Percentiles rank a stretch among this genome's conserved stretches.
Evolutionary conservation across 495 filamentous ascomycete species (phyloP).

Genomic region (Aspergillus kassunensis): DNA sequence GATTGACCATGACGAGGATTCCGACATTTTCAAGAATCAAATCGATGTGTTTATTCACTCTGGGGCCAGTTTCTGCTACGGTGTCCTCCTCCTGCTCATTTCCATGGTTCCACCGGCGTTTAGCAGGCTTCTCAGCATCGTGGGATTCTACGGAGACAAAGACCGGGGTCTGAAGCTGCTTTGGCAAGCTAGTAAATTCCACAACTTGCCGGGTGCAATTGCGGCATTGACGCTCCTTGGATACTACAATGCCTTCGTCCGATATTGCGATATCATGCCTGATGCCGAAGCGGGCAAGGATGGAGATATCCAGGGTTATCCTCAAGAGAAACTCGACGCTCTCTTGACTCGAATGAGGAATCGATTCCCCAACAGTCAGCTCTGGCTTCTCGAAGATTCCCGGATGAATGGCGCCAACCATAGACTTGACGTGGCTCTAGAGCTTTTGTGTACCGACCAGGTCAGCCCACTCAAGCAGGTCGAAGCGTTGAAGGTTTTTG

Average conservation of each 20-base stretch:
- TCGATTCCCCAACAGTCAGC: slow-evolving; percentile 73
- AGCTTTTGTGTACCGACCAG: slow-evolving; percentile 52
- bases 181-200: slow-evolving; percentile 85
- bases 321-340: slow-evolving; percentile 61
- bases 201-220: slow-evolving; percentile 88
- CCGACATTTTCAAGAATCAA: slow-evolving; percentile 58
- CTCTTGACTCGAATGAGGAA: slow-evolving; percentile 69
- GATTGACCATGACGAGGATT: slow-evolving; percentile 47
- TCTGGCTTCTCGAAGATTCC: slow-evolving; percentile 91
- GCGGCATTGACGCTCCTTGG: slow-evolving; percentile 75
- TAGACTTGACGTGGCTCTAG: slow-evolving; percentile 63
- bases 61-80: slow-evolving; percentile 83
- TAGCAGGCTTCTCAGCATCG: slow-evolving; percentile 74
- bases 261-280: slow-evolving; percentile 84
- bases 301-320: slow-evolving; percentile 62
- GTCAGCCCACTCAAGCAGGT: slow-evolving; percentile 81
- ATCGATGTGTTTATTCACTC: slow-evolving; percentile 87
- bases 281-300: slow-evolving; percentile 47
- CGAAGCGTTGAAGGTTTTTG: slow-evolving; percentile 74
- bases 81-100: slow-evolving; percentile 76
- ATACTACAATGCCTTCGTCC: slow-evolving; percentile 83
- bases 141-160: slow-evolving; percentile 89
- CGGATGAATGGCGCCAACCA: slow-evolving; percentile 68
- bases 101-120: slow-evolving; percentile 91
- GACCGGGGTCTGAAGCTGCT: slow-evolving; percentile 79